These are phyloP conservation scores for Globisporangium heterothallicum DNA, from an alignment of 352 stramenopile species.

Conservation along the genomic window DNA sequence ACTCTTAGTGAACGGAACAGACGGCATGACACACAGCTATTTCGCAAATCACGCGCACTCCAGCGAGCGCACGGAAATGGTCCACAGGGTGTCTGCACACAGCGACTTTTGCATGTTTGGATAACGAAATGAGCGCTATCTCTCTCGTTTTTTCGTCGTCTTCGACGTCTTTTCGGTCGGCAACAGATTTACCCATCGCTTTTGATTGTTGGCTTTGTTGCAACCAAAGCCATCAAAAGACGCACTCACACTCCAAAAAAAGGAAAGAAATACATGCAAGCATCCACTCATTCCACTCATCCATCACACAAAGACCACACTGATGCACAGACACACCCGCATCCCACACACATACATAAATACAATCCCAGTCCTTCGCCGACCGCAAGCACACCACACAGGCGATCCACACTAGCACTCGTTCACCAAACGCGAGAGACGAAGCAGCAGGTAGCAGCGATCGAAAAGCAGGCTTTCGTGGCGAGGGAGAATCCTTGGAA, in stretches of 20 bases:
- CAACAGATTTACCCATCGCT: background rate
- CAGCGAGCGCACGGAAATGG: conserved; percentile 5
- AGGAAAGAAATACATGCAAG: conserved; percentile 9
- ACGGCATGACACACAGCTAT: conserved; percentile 75
- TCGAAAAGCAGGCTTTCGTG: background rate
- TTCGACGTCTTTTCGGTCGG: background rate
- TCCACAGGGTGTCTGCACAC: conserved; percentile 78
- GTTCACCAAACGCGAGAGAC: background rate
- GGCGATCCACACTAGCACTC: background rate
- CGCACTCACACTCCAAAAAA: conserved; percentile 15
- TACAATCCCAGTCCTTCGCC: background rate
- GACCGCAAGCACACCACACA: background rate
- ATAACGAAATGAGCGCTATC: conserved; percentile 15
- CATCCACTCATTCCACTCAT: background rate
- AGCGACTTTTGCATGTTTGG: conserved; percentile 89
- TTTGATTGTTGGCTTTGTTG: background rate
- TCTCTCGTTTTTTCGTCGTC: conserved; percentile 11
- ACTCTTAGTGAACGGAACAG: conserved; percentile 20
- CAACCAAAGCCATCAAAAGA: background rate
- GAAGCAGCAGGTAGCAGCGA: background rate
- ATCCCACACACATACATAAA: conserved; percentile 6
- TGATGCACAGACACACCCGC: conserved; percentile 5
- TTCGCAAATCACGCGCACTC: conserved; percentile 15
- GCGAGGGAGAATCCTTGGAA: too few species aligned
- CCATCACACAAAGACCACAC: conserved; percentile 6